These are phyloP conservation scores for Chrysopogon serrulatus DNA, from an alignment of 176 grass and related monocot genomes.

Conservation along the genomic window DNA sequence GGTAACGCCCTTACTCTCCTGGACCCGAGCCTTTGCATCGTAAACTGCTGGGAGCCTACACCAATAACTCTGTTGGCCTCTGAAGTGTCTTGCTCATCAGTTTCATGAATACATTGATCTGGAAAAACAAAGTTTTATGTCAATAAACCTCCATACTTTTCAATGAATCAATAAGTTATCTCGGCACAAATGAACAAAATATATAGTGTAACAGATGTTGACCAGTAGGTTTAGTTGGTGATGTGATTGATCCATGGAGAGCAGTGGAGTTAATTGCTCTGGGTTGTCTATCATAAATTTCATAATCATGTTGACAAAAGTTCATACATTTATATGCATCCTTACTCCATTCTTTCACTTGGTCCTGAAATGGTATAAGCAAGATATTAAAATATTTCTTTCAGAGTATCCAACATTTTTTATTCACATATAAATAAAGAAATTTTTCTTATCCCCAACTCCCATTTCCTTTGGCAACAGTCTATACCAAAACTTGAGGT, in stretches of 20 bases:
- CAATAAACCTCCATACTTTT: not conserved
- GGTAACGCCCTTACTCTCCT: not conserved
- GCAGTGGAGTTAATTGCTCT: not conserved
- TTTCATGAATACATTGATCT: not conserved
- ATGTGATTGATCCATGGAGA: not conserved
- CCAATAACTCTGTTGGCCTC: not conserved
- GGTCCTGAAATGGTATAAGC: not conserved
- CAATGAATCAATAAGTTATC: too few relatives aligned
- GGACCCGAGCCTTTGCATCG: not conserved
- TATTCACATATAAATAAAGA: not conserved
- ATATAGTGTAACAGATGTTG: not conserved
- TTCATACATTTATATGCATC: not conserved
- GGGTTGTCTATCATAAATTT: conserved; percentile 11
- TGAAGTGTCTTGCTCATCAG: not conserved
- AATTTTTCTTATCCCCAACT: not conserved
- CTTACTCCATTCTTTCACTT: not conserved
- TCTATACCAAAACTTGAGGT: not conserved
- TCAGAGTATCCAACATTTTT: not conserved
- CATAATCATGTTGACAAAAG: not conserved
- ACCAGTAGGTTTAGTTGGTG: not conserved
- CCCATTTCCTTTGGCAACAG: too few relatives aligned
- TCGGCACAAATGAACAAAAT: not conserved
- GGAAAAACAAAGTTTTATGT: not conserved
- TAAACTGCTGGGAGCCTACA: not conserved
- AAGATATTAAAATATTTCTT: not conserved